Evolutionary conservation across 2,329 filamentous ascomycete species (phyloP).

Genomic region (Trichoderma harzianum): DNA sequence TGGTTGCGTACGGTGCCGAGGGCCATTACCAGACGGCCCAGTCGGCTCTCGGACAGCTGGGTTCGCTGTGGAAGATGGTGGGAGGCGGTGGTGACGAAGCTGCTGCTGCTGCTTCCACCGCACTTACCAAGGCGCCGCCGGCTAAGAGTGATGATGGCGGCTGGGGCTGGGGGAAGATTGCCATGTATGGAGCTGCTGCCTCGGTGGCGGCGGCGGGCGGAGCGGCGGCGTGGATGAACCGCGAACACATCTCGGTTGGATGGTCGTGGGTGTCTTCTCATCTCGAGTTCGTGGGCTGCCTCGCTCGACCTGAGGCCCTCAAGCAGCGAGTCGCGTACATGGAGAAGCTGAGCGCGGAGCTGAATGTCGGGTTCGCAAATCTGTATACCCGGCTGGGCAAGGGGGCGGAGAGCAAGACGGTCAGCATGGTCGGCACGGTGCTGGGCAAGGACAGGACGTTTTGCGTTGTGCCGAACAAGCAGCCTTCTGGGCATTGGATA

Average conservation of each 20-base stretch:
- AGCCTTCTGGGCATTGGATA: slow-evolving; percentile 57
- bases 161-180: slow-evolving; percentile 84
- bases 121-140: slow-evolving; percentile 10
- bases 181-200: slow-evolving; percentile 81
- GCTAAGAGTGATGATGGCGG: slow-evolving; percentile 25
- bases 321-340: slow-evolving; percentile 69
- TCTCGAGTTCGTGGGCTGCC: slow-evolving; percentile 87
- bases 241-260: slow-evolving; percentile 73
- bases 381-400: slow-evolving; percentile 81
- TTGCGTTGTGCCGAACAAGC: slow-evolving; percentile 70
- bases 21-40: slow-evolving; percentile 73
- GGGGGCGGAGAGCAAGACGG: slow-evolving; percentile 55
- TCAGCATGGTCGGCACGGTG: slow-evolving; percentile 54
- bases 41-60: slow-evolving; percentile 65
- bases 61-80: slow-evolving; percentile 61
- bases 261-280: slow-evolving; percentile 84
- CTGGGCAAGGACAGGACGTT: slow-evolving; percentile 77
- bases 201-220: slow-evolving; percentile 78
- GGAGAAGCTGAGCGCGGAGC: slow-evolving; percentile 59
- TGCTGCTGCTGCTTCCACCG: slow-evolving; percentile 21
- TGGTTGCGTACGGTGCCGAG: slow-evolving; percentile 84
- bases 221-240: slow-evolving; percentile 80
- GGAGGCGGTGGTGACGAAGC: slow-evolving; percentile 26
- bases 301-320: slow-evolving; percentile 80
- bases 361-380: slow-evolving; percentile 75